phyloP scores from a whole-genome alignment of 345 rosid species.

The Sisymbrium irio region DNA sequence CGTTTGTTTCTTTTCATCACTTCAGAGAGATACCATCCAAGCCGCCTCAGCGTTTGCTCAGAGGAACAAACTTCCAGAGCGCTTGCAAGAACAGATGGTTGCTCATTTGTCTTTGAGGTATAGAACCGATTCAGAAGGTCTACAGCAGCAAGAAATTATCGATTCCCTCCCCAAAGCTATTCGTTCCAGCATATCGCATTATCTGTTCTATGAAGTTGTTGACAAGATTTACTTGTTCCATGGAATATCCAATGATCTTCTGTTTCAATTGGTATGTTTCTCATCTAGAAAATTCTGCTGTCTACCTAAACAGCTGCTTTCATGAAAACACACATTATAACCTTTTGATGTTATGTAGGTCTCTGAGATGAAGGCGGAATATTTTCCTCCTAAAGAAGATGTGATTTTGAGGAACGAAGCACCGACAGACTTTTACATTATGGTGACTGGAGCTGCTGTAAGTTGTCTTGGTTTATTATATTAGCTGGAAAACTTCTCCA shows the following conservation, averaged over 20 bases:
- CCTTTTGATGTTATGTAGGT: conserved; percentile 48
- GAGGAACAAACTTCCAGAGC: conserved; percentile 72
- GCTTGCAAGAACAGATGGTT: conserved; percentile 89
- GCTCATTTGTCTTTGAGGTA: conserved; percentile 81
- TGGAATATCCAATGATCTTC: conserved; percentile 86
- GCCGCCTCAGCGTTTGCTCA: conserved; percentile 74
- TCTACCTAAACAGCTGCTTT: background rate
- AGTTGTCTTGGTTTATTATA: conserved; percentile 11
- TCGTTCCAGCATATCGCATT: conserved; percentile 70
- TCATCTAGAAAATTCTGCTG: background rate
- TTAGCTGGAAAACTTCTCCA: background rate
- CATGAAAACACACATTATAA: background rate
- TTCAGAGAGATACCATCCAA: conserved; percentile 82
- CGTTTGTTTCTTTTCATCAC: background rate
- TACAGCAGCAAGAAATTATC: conserved; percentile 84
- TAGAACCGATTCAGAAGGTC: conserved; percentile 83
- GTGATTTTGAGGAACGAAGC: conserved; percentile 90
- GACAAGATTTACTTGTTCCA: conserved; percentile 77
- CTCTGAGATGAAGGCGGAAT: conserved; percentile 89
- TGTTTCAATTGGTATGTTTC: conserved; percentile 78
- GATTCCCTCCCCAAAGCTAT: conserved; percentile 90
- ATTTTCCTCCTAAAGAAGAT: conserved; percentile 92
- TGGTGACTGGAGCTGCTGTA: conserved; percentile 86
- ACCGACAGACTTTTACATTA: conserved; percentile 76
- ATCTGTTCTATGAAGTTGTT: conserved; percentile 72